Evolutionary conservation across 495 filamentous ascomycete species (phyloP), one percentile per base, ranked within the genome.

Genomic region (Aspergillus taichungensis): DNA sequence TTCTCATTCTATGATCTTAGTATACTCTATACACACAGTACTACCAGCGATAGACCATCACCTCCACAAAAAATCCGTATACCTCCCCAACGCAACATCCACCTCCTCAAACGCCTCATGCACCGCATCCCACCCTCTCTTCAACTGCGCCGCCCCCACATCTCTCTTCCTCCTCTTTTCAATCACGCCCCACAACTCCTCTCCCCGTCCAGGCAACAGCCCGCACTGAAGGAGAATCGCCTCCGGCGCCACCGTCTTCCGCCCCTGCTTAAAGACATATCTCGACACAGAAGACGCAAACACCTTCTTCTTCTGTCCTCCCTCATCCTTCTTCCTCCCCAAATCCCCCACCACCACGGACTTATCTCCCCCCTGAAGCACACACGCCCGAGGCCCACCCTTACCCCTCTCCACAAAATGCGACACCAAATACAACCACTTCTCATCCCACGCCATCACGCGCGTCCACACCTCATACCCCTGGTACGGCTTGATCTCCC

Each of bases 221-320:
- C 72, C 74, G 30, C 69, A 75, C 38, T 77, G 72, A 33, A 68
- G 56, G 8, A 88, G 65, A 24, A 83, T 67, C 33, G 78, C 59
- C 54, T 83, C 80, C 6, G 86, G 84, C 47, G 81, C 75, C 5
- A 88, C 71, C 12, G 86, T 89, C 47, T 83, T 63, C 18, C 86
- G 62, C 0, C 84, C 84, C 52, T 79, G 64, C 68, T 88, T 88
- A 57, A 87, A 82, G 2, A 87, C 85, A 59, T 85, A 88, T 57
- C 83, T 80, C 42, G 72, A 73, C 9, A 76, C 42, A 12, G 47
- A 37, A 0, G 51, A 43, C 6, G 54, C 54, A 34, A 54, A 46
- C 5, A 57, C 38, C 9, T 30, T 30, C 12, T 52, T 50, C 33
- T 49, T 24, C 18, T 24, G 18, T 4, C 18, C 18, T 24, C 18